These are phyloP conservation scores for Trametes villosa DNA, from an alignment of 768 basidiomycete species.

Conservation along the genomic window DNA sequence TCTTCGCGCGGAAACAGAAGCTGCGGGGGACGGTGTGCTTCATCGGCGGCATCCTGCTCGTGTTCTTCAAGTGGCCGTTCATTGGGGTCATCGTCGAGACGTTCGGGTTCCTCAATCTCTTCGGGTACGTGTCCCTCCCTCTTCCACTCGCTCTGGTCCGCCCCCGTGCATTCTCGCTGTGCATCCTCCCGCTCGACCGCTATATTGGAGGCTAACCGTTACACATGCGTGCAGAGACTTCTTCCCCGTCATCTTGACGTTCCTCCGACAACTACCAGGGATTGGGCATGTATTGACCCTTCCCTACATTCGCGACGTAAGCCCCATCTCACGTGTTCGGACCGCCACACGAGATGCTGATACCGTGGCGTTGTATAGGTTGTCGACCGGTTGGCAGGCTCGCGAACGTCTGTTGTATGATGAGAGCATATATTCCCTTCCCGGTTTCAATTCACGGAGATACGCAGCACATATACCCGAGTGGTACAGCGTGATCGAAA, in stretches of 20 bases:
- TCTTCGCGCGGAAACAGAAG: slow-evolving; percentile 96
- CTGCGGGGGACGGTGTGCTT: slow-evolving; percentile 89
- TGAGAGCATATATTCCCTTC: background rate
- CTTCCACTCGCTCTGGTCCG: background rate
- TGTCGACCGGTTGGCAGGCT: slow-evolving; percentile 41
- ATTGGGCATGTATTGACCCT: slow-evolving; percentile 85
- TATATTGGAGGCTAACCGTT: background rate
- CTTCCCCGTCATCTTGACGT: slow-evolving; percentile 98
- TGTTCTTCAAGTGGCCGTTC: slow-evolving; percentile 96
- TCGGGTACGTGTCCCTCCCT: slow-evolving; percentile 66
- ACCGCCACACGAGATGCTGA: background rate
- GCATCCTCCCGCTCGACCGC: background rate
- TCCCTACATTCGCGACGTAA: slow-evolving; percentile 85
- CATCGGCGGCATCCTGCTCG: slow-evolving; percentile 87
- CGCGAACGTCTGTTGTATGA: slow-evolving; percentile 41
- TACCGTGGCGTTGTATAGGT: slow-evolving; percentile 25
- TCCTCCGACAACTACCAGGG: slow-evolving; percentile 91
- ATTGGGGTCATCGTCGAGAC: slow-evolving; percentile 92
- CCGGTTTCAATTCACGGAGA: no score
- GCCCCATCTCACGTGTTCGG: slow-evolving; percentile 28
- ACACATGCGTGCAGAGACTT: slow-evolving; percentile 73
- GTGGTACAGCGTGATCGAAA: no score
- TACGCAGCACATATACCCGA: no score
- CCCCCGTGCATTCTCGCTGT: no score
- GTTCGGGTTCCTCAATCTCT: slow-evolving; percentile 96